These are phyloP conservation scores for Astraeus odoratus DNA, from an alignment of 768 basidiomycete species.

Conservation along the genomic window DNA sequence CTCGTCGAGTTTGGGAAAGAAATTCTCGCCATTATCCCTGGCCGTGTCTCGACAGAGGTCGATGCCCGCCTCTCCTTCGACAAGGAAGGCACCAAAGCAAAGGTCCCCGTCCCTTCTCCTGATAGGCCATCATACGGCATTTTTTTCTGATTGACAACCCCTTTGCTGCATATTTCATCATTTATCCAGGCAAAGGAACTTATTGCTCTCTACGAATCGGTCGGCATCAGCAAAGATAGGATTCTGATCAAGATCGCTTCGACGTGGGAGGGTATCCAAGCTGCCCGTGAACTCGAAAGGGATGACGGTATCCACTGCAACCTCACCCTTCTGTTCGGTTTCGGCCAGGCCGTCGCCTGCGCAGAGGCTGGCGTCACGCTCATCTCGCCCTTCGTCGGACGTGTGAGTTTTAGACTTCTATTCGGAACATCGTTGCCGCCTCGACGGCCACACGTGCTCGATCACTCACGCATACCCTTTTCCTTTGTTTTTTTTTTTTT, in stretches of 20 bases:
- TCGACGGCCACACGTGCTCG: background rate
- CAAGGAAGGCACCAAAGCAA: slow-evolving; percentile 85
- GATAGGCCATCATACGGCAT: slow-evolving; percentile 1
- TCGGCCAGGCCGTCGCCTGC: slow-evolving; percentile 97
- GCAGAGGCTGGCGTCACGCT: slow-evolving; percentile 97
- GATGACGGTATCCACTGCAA: slow-evolving; percentile 97
- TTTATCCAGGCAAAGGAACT: slow-evolving; percentile 68
- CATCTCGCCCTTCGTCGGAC: slow-evolving; percentile 99
- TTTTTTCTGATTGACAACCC: slow-evolving; percentile 3
- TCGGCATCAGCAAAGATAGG: slow-evolving; percentile 90
- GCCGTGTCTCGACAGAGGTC: slow-evolving; percentile 98
- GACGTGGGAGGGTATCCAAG: slow-evolving; percentile 99
- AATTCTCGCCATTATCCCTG: slow-evolving; percentile 93
- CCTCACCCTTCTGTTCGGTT: slow-evolving; percentile 97
- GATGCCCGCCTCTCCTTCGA: slow-evolving; percentile 97
- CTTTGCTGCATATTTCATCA: slow-evolving; percentile 4
- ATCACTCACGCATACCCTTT: too few species aligned
- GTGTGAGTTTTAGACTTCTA: slow-evolving; percentile 47
- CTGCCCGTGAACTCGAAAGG: slow-evolving; percentile 89
- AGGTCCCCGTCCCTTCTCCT: slow-evolving; percentile 36
- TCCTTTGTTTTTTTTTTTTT: background rate
- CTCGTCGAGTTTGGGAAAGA: slow-evolving; percentile 97
- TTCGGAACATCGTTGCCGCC: slow-evolving; percentile 10
- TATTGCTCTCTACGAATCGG: slow-evolving; percentile 90
- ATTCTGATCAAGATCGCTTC: slow-evolving; percentile 99